Percentiles rank a stretch among this genome's conserved stretches.
Evolutionary conservation across 176 grass and related monocot genomes (phyloP).

Genomic region (Bolboschoenus planiculmis): DNA sequence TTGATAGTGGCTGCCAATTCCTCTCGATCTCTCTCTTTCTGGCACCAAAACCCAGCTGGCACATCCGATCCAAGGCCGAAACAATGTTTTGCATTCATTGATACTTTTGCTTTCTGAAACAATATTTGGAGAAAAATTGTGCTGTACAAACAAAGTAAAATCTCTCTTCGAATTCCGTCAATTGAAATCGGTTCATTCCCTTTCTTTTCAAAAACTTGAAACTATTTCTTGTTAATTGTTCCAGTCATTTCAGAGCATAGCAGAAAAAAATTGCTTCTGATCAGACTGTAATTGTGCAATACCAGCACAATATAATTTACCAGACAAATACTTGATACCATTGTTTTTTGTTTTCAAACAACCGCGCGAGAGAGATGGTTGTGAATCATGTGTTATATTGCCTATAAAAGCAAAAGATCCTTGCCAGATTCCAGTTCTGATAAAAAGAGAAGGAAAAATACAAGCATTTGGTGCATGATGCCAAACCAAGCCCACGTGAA

Average conservation of each 20-base stretch:
- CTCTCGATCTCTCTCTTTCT: too few relatives aligned
- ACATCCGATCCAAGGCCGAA: not conserved
- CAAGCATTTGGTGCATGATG: not conserved
- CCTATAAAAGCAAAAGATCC: not conserved
- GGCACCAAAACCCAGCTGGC: not conserved
- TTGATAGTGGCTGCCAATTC: not conserved
- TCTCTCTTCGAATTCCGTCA: too few relatives aligned
- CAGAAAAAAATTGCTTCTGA: not conserved
- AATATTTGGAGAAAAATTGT: not conserved
- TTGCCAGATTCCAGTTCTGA: not conserved
- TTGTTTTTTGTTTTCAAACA: not conserved
- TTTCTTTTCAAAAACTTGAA: too few relatives aligned
- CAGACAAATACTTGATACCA: not conserved
- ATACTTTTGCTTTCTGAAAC: not conserved
- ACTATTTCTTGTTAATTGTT: not conserved
- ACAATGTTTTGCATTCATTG: not conserved
- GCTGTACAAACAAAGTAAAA: too few relatives aligned
- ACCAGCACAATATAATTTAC: not conserved
- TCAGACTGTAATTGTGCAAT: not conserved
- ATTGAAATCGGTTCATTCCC: too few relatives aligned
- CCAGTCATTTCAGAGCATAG: not conserved
- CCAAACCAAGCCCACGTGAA: slow-evolving; percentile 14
- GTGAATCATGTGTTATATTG: not conserved
- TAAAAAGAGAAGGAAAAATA: not conserved
- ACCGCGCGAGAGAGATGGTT: not conserved